Conservation (phyloP, 2,329 filamentous ascomycete genomes). For the Aspergillus bombycis region DNA sequence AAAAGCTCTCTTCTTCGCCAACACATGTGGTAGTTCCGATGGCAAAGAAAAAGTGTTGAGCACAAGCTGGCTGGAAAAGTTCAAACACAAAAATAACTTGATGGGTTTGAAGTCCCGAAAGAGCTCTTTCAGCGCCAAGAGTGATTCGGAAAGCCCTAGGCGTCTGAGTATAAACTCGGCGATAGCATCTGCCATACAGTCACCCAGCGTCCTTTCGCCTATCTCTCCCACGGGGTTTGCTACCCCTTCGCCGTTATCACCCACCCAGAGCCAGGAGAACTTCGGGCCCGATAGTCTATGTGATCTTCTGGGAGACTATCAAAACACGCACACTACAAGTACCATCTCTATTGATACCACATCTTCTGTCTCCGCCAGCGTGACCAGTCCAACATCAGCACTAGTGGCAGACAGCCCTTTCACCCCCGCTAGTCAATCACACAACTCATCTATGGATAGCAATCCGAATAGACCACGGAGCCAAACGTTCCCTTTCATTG, state of each 20-base stretch:
- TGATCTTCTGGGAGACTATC: conserved; percentile 64
- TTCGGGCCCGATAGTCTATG: conserved; percentile 64
- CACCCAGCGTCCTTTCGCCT: conserved; percentile 70
- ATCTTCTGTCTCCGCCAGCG: conserved; percentile 70
- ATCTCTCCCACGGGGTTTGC: conserved; percentile 68
- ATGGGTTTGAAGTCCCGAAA: conserved; percentile 58
- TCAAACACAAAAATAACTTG: conserved; percentile 83
- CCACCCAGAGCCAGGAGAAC: conserved; percentile 70
- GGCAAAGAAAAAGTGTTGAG: conserved; percentile 72
- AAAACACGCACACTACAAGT: conserved; percentile 68
- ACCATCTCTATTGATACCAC: conserved; percentile 67
- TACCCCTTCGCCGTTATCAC: conserved; percentile 72
- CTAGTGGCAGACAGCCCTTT: conserved; percentile 82
- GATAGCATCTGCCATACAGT: conserved; percentile 61
- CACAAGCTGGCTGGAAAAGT: conserved; percentile 85
- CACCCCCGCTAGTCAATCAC: conserved; percentile 56
- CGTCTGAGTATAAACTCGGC: conserved; percentile 60
- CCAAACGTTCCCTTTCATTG: conserved; percentile 78
- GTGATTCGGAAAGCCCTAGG: conserved; percentile 69
- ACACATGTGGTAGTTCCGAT: conserved; percentile 71
- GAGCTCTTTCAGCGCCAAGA: conserved; percentile 54
- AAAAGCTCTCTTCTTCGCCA: conserved; percentile 80
- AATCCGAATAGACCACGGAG: conserved; percentile 77
- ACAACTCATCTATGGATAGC: conserved; percentile 50
- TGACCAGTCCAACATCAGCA: conserved; percentile 73